Base-by-base conservation (phyloP, 225 moss, liverwort and hornwort genomes). In the Ulota crispa region DNA sequence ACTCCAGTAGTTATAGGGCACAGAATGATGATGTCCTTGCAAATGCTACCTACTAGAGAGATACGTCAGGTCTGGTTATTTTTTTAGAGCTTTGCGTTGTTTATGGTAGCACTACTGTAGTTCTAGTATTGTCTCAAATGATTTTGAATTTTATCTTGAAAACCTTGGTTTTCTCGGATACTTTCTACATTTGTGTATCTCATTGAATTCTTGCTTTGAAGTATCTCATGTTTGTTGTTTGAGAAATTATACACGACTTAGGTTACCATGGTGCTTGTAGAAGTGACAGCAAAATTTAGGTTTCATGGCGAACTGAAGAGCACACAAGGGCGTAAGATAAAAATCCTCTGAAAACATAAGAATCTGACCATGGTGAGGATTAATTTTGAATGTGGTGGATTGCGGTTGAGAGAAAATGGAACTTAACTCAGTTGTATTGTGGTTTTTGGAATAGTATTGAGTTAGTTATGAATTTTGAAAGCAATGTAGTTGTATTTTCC, bases 1-100 rank as follows among this genome's bases (percentile, higher is more conserved):
- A 64, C 45, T 59, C 8, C n/a, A 70, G n/a, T 11, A 34, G 61
- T 15, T 47, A 13, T 3, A 43, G 34, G 21, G 37, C 20, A 79
- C 70, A 70, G 64, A 65, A 50, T 76, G 62, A 50, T 76, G 62
- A 62, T 84, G 79, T 52, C 56, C 68, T 73, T 77, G 76, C 64
- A 34, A 70, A 56, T 71, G 64, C 15, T 80, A 45, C 61, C 32
- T 63, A 6, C 9, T 75, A 70, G 70, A 57, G 42, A 62, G 42
- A 82, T 41, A 54, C 45, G 13, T 16, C 5, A 75, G 79, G 19
- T 45, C 45, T n/a, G n/a, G n/a, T n/a, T n/a, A 12, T 45, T 0
- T 45, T 45, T 45, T 45, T 14, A 12, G 12, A 3, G 45, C 3
- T 45, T 45, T 45, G 20, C 0, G 4, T 78, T 54, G 52, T 55